Base-by-base conservation (phyloP, 2,329 filamentous ascomycete genomes). In the Lecanoromycetidae sp. region DNA sequence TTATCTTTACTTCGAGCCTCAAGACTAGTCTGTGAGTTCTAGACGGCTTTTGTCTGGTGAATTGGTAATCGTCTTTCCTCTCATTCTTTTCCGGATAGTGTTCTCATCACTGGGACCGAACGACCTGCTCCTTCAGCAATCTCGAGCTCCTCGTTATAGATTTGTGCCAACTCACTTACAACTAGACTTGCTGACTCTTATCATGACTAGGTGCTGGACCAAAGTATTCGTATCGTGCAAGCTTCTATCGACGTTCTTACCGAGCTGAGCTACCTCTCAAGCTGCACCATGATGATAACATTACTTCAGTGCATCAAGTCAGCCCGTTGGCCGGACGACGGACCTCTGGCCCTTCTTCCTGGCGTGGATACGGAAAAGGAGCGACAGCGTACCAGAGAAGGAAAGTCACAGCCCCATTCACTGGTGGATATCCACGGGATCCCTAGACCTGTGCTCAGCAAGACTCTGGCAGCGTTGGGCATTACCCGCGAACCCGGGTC, bases 201-300 rank as follows among this genome's bases (percentile, higher is more conserved):
- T n/a, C n/a, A n/a, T n/a, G n/a, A n/a, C n/a, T n/a, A n/a, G n/a
- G n/a, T 46, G 36, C 74, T 98, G 1, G 91, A 98, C 63, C 91
- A 98, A 63, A 85, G 87, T 5, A 91, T 98, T 50, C 91, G 91
- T 76, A 91, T 98, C 62, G 81, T 95, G 27, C 91, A 98, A 64
- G 93, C 91, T 1, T 84, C 82, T 5, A 90, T 98, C 57, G 93
- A 98, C 61, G 83, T 95, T 8, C 75, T 96, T 49, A 85, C 90
- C 0, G 93, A 98, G 63, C 66, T 94, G n/a, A 85, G 86, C 9
- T 80, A 84, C 59, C 68, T 87, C 4, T 82, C 82, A 17, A 87
- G 82, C 48, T 87, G 82, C 54, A 71, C 81, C 36, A 77, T 79
- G 66, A 88, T 95, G 79, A 84, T 96, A 53, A 78, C 73, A 13